Conservation (phyloP, 1,284 basidiomycete genomes). For the Ustilago trichophora region DNA sequence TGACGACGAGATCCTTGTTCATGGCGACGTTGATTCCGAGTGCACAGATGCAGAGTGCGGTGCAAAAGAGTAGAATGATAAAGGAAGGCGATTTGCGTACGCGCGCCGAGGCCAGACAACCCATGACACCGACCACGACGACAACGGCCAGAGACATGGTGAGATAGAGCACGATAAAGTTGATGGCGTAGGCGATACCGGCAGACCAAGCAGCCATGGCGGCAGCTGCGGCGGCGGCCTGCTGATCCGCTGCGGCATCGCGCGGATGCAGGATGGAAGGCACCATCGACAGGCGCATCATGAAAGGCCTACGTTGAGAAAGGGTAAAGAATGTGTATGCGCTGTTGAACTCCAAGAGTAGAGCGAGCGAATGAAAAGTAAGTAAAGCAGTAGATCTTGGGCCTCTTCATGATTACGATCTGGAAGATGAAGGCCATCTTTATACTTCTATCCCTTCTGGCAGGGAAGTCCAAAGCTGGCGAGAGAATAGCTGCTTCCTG, state of each 20-base stretch:
- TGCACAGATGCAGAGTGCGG: slow-evolving; percentile 12
- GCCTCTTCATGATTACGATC: no score
- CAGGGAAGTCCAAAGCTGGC: no score
- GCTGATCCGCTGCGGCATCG: slow-evolving; percentile 12
- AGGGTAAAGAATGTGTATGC: no score
- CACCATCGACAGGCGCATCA: not conserved
- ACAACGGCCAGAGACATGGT: slow-evolving; percentile 16
- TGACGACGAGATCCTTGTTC: slow-evolving; percentile 21
- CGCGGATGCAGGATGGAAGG: not conserved
- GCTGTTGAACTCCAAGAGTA: no score
- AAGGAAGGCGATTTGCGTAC: slow-evolving; percentile 20
- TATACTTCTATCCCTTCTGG: no score
- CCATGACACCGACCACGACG: slow-evolving; percentile 21
- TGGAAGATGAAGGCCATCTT: no score
- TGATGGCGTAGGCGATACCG: slow-evolving; percentile 36
- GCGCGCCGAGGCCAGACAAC: slow-evolving; percentile 10
- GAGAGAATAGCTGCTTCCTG: no score
- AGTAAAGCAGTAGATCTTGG: no score
- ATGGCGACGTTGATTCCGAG: slow-evolving; percentile 15
- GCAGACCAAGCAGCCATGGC: slow-evolving; percentile 29
- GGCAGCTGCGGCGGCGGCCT: no score
- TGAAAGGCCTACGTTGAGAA: no score
- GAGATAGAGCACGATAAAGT: slow-evolving; percentile 28
- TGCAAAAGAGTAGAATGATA: slow-evolving; percentile 7
- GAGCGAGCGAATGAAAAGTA: no score